Percentiles rank a stretch among this genome's conserved stretches.
These are phyloP conservation scores for Coemansia sp. DNA, from an alignment of 192 early-diverging fungal genomes.

Conservation along the genomic window DNA sequence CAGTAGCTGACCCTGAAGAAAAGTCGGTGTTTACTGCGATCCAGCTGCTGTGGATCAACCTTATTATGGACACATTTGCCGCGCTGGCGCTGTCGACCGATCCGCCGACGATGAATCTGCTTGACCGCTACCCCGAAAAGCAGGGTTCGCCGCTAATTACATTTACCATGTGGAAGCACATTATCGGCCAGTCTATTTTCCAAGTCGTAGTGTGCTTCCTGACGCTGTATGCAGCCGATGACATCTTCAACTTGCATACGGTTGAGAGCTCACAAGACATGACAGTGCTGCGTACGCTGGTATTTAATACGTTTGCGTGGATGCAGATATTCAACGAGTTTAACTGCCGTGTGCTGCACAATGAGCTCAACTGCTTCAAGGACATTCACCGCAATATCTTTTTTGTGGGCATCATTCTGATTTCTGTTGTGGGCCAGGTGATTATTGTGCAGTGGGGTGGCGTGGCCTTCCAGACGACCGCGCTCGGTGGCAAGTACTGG, in stretches of 20 bases:
- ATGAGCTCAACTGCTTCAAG: constrained; percentile 85
- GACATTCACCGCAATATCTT: constrained; percentile 74
- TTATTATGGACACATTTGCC: constrained; percentile 99
- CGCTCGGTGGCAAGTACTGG: constrained; percentile 76
- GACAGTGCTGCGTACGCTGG: constrained; percentile 69
- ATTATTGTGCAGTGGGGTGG: constrained; percentile 92
- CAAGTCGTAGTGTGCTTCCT: constrained; percentile 82
- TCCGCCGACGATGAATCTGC: constrained; percentile 78
- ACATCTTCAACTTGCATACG: constrained; percentile 62
- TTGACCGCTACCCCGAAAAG: constrained; percentile 84
- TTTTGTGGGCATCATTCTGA: constrained; percentile 77
- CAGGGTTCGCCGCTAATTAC: constrained; percentile 81
- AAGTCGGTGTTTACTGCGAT: constrained; percentile 91
- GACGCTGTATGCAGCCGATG: constrained; percentile 67
- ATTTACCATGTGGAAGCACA: constrained; percentile 95
- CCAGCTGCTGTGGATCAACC: constrained; percentile 97
- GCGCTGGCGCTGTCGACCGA: constrained; percentile 97
- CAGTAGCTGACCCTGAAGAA: constrained; percentile 62
- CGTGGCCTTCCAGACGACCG: constrained; percentile 74
- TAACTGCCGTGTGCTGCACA: constrained; percentile 77
- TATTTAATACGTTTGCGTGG: constrained; percentile 93
- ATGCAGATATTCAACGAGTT: constrained; percentile 90
- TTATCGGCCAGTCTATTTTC: constrained; percentile 86
- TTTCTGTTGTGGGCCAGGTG: constrained; percentile 74
- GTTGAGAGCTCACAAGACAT: constrained; percentile 42